Conservation (phyloP, 768 basidiomycete genomes). For the Phanerochaete sordida region DNA sequence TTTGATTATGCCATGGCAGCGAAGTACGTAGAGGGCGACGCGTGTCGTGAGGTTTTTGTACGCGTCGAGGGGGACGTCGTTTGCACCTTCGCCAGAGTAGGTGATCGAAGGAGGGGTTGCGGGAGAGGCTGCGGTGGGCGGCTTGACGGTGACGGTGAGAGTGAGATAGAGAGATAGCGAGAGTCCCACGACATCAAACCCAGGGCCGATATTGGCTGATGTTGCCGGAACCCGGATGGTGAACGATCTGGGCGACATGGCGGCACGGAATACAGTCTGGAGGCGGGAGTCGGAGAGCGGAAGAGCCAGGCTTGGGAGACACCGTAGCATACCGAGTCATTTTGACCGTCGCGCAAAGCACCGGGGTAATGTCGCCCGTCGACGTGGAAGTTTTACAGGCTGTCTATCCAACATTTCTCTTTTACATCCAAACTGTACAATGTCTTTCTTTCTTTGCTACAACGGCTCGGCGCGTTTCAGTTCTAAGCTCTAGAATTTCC, state of each 20-base stretch:
- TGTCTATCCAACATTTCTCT: not conserved
- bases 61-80: conserved; percentile 88
- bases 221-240: conserved; percentile 91
- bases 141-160: conserved; percentile 55
- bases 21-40: conserved; percentile 96
- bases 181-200: conserved; percentile 99
- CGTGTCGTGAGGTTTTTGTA: conserved; percentile 98
- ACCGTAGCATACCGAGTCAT: conserved; percentile 1
- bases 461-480: not conserved
- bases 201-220: conserved; percentile 97
- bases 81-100: conserved; percentile 86
- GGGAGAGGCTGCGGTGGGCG: conserved; percentile 27
- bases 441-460: conserved; percentile 18
- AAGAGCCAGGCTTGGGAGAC: not conserved
- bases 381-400: not conserved
- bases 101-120: conserved; percentile 57
- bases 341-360: not conserved
- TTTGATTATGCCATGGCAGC: conserved; percentile 69
- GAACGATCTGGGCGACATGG: conserved; percentile 35
- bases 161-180: conserved; percentile 86
- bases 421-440: conserved; percentile 6
- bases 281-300: not conserved
- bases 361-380: not conserved
- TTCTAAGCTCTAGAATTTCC: conserved; percentile 44
- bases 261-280: not conserved